Conservation (phyloP, 495 filamentous ascomycete genomes). For the Chaetomium cochliodes region DNA sequence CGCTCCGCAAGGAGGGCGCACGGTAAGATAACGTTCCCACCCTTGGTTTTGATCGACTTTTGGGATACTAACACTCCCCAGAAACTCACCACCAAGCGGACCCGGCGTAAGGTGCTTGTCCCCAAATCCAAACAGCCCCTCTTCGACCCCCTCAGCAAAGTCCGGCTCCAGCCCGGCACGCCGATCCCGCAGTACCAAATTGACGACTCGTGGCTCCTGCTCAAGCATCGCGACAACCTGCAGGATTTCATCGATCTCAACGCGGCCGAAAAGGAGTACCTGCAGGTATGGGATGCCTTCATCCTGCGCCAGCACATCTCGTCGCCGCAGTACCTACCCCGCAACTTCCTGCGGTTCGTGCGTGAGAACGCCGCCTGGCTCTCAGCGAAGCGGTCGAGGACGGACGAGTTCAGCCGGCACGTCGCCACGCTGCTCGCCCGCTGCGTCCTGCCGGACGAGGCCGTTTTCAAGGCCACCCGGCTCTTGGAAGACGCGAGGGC, state of each 20-base stretch:
- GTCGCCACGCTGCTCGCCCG: conserved; percentile 46
- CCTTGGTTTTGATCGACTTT: background rate
- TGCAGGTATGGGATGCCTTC: conserved; percentile 52
- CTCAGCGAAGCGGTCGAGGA: conserved; percentile 36
- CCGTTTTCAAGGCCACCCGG: conserved; percentile 37
- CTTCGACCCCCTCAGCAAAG: conserved; percentile 52
- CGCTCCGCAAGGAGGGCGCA: conserved; percentile 3
- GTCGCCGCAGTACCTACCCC: conserved; percentile 47
- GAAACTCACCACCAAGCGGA: conserved; percentile 17
- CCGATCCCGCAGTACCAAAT: conserved; percentile 42
- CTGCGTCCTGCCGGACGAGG: conserved; percentile 39
- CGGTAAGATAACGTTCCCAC: background rate
- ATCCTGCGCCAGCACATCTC: conserved; percentile 48
- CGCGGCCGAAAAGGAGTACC: conserved; percentile 52
- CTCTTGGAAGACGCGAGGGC: conserved; percentile 39
- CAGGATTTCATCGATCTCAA: conserved; percentile 52
- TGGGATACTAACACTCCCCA: background rate
- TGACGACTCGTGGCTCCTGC: conserved; percentile 51
- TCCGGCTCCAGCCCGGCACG: conserved; percentile 45
- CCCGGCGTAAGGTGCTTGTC: conserved; percentile 38
- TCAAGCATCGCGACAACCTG: conserved; percentile 53
- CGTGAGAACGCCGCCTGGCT: conserved; percentile 48
- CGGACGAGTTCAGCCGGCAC: conserved; percentile 49
- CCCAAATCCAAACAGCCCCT: conserved; percentile 51
- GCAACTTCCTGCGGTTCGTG: conserved; percentile 46